These are phyloP conservation scores for Lodderomyces beijingensis DNA, from an alignment of 1,139 yeast species.

Conservation along the genomic window DNA sequence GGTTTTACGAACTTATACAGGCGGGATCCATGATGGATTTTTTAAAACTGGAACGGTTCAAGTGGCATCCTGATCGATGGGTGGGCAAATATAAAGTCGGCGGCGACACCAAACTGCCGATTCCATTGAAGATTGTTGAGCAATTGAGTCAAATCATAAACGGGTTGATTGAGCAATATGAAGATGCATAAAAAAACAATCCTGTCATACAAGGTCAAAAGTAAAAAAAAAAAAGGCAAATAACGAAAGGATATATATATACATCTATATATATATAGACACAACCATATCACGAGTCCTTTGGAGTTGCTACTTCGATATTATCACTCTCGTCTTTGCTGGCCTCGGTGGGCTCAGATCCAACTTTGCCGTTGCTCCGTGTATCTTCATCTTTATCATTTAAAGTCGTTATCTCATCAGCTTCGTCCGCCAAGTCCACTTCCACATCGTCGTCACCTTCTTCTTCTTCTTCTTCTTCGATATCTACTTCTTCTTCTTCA, in stretches of 20 bases:
- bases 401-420: slow-evolving; percentile 1
- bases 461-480: slow-evolving; percentile 45
- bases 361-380: slow-evolving; percentile 18
- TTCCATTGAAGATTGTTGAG: slow-evolving; percentile 25
- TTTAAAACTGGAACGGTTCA: slow-evolving; percentile 47
- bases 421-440: slow-evolving; percentile 39
- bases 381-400: slow-evolving; percentile 1
- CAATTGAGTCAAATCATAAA: slow-evolving; percentile 30
- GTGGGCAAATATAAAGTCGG: slow-evolving; percentile 15
- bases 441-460: slow-evolving; percentile 30
- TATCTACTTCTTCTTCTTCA: slow-evolving; percentile 47
- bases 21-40: slow-evolving; percentile 20
- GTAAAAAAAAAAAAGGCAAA: no score
- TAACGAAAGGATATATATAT: no score
- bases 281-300: no score
- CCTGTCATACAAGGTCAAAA: no score
- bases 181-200: neutral
- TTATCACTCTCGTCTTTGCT: no score
- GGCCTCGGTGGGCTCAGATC: no score
- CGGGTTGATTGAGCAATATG: slow-evolving; percentile 17
- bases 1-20: slow-evolving; percentile 25
- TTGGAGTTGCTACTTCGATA: no score
- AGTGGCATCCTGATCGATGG: slow-evolving; percentile 73
- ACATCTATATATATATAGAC: no score
- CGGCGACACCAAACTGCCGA: no score